These are phyloP conservation scores for Teratosphaeriaceae sp. DNA, from an alignment of 2,329 filamentous ascomycete genomes.

Conservation along the genomic window DNA sequence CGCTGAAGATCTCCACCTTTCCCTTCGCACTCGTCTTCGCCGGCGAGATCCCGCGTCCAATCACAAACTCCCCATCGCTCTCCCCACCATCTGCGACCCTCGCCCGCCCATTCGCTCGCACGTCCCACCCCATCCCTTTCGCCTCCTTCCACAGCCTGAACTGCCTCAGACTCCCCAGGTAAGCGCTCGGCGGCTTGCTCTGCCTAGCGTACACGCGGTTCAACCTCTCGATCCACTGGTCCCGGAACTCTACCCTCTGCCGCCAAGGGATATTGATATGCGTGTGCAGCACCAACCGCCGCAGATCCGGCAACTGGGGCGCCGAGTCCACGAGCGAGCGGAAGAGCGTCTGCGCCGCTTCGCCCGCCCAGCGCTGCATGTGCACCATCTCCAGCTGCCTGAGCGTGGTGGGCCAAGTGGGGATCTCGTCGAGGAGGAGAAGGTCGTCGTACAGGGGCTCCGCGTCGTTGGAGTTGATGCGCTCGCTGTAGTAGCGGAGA, in stretches of 20 bases:
- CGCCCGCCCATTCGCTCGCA: background rate
- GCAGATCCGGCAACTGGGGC: slow-evolving; percentile 57
- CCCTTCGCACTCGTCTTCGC: slow-evolving; percentile 14
- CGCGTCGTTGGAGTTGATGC: slow-evolving; percentile 61
- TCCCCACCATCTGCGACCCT: slow-evolving; percentile 1
- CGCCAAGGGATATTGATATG: slow-evolving; percentile 77
- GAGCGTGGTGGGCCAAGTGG: slow-evolving; percentile 70
- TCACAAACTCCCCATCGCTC: slow-evolving; percentile 9
- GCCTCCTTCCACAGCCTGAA: slow-evolving; percentile 35
- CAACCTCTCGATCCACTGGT: slow-evolving; percentile 68
- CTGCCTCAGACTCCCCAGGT: slow-evolving; percentile 38
- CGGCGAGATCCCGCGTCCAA: slow-evolving; percentile 16
- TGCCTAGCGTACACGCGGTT: slow-evolving; percentile 58
- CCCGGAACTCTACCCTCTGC: slow-evolving; percentile 70
- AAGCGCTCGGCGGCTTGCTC: slow-evolving; percentile 36
- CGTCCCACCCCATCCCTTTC: slow-evolving; percentile 8
- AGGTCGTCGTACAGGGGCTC: slow-evolving; percentile 68
- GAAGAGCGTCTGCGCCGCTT: slow-evolving; percentile 70
- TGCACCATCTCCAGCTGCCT: slow-evolving; percentile 68
- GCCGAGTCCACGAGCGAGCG: slow-evolving; percentile 70
- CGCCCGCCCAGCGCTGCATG: slow-evolving; percentile 64
- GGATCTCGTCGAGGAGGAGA: slow-evolving; percentile 56
- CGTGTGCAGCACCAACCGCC: slow-evolving; percentile 64
- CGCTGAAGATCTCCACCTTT: slow-evolving; percentile 20
- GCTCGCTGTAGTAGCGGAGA: slow-evolving; percentile 67